Percentiles rank a stretch among this genome's conserved stretches.
Evolutionary conservation across 176 grass and related monocot genomes (phyloP).

Genomic region (Guadua angustifolia): DNA sequence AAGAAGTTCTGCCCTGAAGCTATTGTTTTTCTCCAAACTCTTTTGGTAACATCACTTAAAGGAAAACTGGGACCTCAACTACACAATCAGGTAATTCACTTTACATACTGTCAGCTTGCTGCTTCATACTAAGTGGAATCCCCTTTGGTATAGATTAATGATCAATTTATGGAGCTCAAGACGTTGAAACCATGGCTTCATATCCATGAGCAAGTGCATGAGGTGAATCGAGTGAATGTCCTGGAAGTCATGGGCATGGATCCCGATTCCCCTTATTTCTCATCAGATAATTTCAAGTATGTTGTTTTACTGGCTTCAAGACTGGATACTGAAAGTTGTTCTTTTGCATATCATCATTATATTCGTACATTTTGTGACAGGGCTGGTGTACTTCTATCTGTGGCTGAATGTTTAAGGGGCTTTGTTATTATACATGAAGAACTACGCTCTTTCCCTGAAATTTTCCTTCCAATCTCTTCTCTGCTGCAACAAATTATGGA

Average conservation of each 20-base stretch:
- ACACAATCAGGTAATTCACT: slow-evolving; percentile 58
- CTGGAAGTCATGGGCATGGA: slow-evolving; percentile 66
- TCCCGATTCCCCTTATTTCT: slow-evolving; percentile 65
- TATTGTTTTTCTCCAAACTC: slow-evolving; percentile 73
- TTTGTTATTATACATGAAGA: slow-evolving; percentile 82
- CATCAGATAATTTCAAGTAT: slow-evolving; percentile 68
- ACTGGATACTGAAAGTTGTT: not conserved
- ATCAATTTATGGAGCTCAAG: slow-evolving; percentile 82
- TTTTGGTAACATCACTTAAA: slow-evolving; percentile 69
- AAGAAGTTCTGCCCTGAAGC: slow-evolving; percentile 91
- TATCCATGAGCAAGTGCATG: slow-evolving; percentile 52
- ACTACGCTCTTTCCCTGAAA: slow-evolving; percentile 78
- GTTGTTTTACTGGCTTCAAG: not conserved
- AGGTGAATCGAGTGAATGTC: slow-evolving; percentile 62
- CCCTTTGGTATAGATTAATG: slow-evolving; percentile 56
- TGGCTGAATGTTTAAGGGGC: slow-evolving; percentile 75
- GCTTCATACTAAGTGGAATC: slow-evolving; percentile 39
- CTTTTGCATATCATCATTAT: slow-evolving; percentile 24
- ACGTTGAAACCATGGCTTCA: slow-evolving; percentile 67
- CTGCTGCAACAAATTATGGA: slow-evolving; percentile 67
- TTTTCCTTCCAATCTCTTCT: slow-evolving; percentile 71
- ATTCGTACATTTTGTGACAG: slow-evolving; percentile 48
- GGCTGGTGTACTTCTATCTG: slow-evolving; percentile 67
- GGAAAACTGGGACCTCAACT: slow-evolving; percentile 54
- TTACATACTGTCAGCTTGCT: not conserved